Evolutionary conservation across 371 early-diverging fungal species (phyloP).

Genomic region (Lichtheimia corymbifera): DNA sequence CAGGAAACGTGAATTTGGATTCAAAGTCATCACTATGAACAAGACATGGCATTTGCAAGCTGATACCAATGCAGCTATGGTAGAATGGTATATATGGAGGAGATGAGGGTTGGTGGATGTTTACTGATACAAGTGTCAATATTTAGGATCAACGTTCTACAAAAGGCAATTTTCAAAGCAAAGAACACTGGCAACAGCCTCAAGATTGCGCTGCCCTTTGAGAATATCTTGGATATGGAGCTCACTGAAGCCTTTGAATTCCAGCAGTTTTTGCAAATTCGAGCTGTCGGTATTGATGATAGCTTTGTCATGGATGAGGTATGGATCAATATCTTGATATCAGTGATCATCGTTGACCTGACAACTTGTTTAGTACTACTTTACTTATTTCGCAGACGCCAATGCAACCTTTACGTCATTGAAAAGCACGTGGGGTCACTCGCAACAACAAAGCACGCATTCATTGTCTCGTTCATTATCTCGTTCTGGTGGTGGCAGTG

Average conservation of each 20-base stretch:
- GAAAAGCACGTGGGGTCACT: constrained; percentile 31
- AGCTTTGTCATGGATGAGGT: constrained; percentile 69
- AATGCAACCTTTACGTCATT: constrained; percentile 37
- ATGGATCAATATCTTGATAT: constrained; percentile 3
- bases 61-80: constrained; percentile 49
- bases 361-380: constrained; percentile 57
- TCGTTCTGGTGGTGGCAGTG: background rate
- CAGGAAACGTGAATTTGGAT: constrained; percentile 49
- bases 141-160: constrained; percentile 56
- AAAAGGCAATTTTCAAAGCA: constrained; percentile 65
- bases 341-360: background rate
- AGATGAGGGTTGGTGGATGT: background rate
- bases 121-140: constrained; percentile 9
- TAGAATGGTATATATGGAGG: constrained; percentile 50
- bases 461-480: background rate
- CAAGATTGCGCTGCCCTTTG: constrained; percentile 60
- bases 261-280: constrained; percentile 60
- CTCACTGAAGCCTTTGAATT: constrained; percentile 58
- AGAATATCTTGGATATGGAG: constrained; percentile 62
- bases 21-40: constrained; percentile 57
- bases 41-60: constrained; percentile 60
- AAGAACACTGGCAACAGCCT: constrained; percentile 66
- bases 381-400: constrained; percentile 67
- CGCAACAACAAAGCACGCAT: constrained; percentile 6
- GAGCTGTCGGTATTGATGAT: constrained; percentile 63